Conservation (phyloP, 805 yeast genomes). For the Cyberlindnera maritima region DNA sequence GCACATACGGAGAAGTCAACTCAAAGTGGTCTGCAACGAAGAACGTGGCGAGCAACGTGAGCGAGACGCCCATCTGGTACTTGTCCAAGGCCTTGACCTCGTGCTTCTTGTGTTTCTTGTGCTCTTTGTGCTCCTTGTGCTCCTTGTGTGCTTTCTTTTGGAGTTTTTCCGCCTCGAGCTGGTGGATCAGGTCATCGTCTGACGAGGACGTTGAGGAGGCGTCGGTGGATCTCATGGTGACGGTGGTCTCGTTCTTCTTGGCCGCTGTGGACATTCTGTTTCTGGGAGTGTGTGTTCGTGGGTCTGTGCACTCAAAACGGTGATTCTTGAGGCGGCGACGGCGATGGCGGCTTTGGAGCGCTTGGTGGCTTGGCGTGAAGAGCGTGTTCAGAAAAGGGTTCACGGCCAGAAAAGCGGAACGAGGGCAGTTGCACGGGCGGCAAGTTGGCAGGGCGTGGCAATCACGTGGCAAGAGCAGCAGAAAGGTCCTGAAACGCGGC, state of each 20-base stretch:
- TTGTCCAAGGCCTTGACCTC: constrained; percentile 23
- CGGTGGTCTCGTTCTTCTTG: constrained; percentile 13
- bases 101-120: not conserved
- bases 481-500: not conserved
- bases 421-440: no score
- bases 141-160: not conserved
- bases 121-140: not conserved
- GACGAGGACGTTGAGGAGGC: constrained; percentile 11
- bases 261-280: constrained; percentile 7
- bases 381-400: no score
- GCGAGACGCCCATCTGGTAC: constrained; percentile 30
- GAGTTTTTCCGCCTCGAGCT: not conserved
- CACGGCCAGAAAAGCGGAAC: no score
- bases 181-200: constrained; percentile 6
- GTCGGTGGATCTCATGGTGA: constrained; percentile 9
- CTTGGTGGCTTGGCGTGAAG: no score
- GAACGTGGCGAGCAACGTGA: constrained; percentile 21
- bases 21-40: constrained; percentile 24
- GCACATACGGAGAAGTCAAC: constrained; percentile 29
- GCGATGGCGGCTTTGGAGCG: no score
- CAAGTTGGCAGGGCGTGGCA: no score
- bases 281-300: not conserved
- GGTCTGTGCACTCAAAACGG: no score
- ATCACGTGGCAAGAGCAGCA: not conserved
- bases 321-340: no score